Evolutionary conservation across 2,329 filamentous ascomycete genomes (phyloP), one percentile per base, ranked within the genome.

Genomic region (Raffaelea arxii): DNA sequence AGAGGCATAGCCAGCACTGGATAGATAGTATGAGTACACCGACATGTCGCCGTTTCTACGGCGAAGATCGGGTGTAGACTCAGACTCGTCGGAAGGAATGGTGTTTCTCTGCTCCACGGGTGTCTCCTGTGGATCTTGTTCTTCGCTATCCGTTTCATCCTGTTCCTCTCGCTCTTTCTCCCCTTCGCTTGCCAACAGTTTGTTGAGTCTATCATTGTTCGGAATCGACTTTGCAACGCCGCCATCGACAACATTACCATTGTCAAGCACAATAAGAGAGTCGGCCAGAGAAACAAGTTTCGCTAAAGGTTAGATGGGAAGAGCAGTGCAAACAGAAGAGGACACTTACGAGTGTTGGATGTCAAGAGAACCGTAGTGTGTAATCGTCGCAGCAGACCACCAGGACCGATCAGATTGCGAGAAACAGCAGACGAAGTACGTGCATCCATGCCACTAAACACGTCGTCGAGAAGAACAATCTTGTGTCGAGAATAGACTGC

Each of bases 381-480:
- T 16, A 10, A 16, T 16, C 16, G 27, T 32, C 27, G 27, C 27
- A 32, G 16, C 9, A 32, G 9, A 22, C 38, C 14, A 41, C 21
- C 23, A 7, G 19, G 38, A 41, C 18, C n/a, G 4, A 41, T n/a
- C n/a, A 41, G 38, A 16, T 10, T 11, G 18, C 21, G 19, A 16
- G 21, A 41, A 16, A 41, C 38, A 7, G 18, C n/a, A n/a, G n/a
- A 4, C 16, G 12, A 9, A 41, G 38, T 41, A 21, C 24, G 38
- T 32, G 27, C 27, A 25, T 44, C 43, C 32, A 44, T 44, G 7
- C 32, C 32, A 14, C 43, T 44, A 23, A 44, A 44, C 21, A 44
- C 43, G 32, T 44, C 43, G 25, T 44, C 43, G 4, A 44, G 22
- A 14, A 44, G 32, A 4, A 44, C 30, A 11, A 37, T 23, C 10